Conservation (phyloP, 2,329 filamentous ascomycete genomes). For the Teratosphaeria viscida region DNA sequence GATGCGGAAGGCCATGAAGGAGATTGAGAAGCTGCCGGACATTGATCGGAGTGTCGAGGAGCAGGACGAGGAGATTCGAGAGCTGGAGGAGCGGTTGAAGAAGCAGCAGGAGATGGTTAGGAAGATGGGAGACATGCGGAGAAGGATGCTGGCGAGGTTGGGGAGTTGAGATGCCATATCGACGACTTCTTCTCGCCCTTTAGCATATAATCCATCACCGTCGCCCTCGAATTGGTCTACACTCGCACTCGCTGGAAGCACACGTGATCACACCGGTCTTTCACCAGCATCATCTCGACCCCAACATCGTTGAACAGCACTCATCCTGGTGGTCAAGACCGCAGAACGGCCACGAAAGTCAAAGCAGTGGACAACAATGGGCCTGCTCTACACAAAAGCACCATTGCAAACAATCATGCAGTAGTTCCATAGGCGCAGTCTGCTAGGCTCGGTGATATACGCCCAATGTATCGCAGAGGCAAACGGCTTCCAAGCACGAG, state of each 20-base stretch:
- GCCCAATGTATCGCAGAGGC: not conserved
- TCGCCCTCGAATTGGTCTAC: not conserved
- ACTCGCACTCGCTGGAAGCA: not conserved
- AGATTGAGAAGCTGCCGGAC: slow-evolving; percentile 58
- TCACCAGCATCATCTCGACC: not conserved
- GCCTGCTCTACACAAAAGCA: not conserved
- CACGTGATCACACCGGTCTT: not conserved
- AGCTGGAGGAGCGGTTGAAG: slow-evolving; percentile 53
- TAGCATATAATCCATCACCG: not conserved
- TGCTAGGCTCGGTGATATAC: not conserved
- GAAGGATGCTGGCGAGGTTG: not conserved
- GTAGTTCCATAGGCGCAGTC: not conserved
- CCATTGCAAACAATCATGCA: not conserved
- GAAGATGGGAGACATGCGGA: slow-evolving; percentile 28
- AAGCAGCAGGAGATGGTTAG: slow-evolving; percentile 51
- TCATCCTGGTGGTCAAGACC: too few relatives aligned
- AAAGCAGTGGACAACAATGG: not conserved
- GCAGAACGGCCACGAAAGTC: too few relatives aligned
- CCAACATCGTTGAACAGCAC: not conserved
- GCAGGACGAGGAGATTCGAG: slow-evolving; percentile 59
- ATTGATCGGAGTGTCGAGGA: slow-evolving; percentile 56
- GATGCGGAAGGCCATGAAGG: slow-evolving; percentile 58
- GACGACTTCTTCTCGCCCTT: not conserved
- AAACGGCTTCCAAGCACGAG: not conserved
- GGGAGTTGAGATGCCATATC: not conserved